Conservation (phyloP, 2,329 filamentous ascomycete species). For the Pseudogymnoascus sp. region DNA sequence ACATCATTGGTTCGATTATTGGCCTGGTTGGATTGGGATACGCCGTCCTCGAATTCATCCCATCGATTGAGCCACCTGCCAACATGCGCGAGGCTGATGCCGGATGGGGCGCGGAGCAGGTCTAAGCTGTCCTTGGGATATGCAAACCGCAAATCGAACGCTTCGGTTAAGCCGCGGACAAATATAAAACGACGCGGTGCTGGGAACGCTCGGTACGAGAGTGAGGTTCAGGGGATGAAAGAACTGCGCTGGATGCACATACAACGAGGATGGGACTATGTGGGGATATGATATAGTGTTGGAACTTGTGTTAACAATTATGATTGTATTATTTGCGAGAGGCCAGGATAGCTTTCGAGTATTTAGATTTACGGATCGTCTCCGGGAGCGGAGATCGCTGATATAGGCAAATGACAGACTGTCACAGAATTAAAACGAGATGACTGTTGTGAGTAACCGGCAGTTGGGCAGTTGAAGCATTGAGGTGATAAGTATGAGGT, state of each 20-base stretch:
- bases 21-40: slow-evolving; percentile 76
- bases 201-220: slow-evolving; percentile 1
- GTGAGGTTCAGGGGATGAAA: not conserved
- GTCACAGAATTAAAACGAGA: not conserved
- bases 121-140: slow-evolving; percentile 19
- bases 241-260: not conserved
- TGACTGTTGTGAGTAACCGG: not conserved
- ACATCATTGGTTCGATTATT: slow-evolving; percentile 72
- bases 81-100: slow-evolving; percentile 44
- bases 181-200: not conserved
- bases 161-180: not conserved
- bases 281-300: not conserved
- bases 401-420: not conserved
- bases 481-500: too few species aligned
- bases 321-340: slow-evolving; percentile 2
- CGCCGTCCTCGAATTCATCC: slow-evolving; percentile 66
- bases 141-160: not conserved
- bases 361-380: not conserved
- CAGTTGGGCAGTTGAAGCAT: too few species aligned
- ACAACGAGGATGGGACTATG: not conserved
- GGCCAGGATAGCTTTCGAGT: slow-evolving; percentile 1
- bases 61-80: slow-evolving; percentile 61
- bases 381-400: slow-evolving; percentile 4
- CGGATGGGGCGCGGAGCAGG: slow-evolving; percentile 31
- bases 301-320: slow-evolving; percentile 5